Percentiles rank a stretch among this genome's conserved stretches.
These are phyloP conservation scores for Ricinus communis DNA, from an alignment of 345 rosid genomes.

Conservation along the genomic window DNA sequence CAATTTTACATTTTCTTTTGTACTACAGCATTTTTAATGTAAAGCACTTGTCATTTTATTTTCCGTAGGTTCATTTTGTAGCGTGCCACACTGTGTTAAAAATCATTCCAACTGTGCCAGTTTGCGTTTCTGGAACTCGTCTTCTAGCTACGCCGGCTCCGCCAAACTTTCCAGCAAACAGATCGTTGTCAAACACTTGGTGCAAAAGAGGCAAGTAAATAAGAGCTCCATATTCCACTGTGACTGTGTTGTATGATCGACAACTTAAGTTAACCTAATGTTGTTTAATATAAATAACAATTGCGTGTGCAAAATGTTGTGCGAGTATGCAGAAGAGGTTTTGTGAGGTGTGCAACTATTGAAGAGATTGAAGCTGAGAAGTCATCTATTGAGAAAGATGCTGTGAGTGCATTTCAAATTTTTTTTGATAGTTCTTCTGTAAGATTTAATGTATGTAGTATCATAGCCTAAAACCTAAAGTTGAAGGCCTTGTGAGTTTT, in stretches of 20 bases:
- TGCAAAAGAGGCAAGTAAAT: constrained; percentile 49
- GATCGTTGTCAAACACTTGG: constrained; percentile 35
- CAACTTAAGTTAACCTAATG: no score
- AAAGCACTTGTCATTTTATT: background rate
- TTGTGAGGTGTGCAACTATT: constrained; percentile 70
- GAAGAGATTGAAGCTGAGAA: constrained; percentile 93
- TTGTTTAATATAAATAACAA: no score
- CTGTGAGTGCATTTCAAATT: constrained; percentile 42
- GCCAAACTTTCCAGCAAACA: constrained; percentile 27
- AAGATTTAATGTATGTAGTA: no score
- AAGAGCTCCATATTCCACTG: no score
- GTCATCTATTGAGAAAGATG: constrained; percentile 71
- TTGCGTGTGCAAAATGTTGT: no score
- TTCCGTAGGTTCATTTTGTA: constrained; percentile 40
- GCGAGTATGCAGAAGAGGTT: constrained; percentile 41
- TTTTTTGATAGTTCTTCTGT: background rate
- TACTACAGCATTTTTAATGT: background rate
- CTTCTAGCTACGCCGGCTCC: constrained; percentile 31
- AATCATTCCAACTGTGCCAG: constrained; percentile 17
- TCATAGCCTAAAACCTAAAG: no score
- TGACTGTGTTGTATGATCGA: no score
- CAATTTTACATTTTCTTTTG: background rate
- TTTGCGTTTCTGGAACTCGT: constrained; percentile 35
- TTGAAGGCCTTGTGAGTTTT: background rate
- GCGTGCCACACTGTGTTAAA: constrained; percentile 24